These are phyloP conservation scores for Clavispora vitiphila DNA, from an alignment of 805 yeast species.

Conservation along the genomic window DNA sequence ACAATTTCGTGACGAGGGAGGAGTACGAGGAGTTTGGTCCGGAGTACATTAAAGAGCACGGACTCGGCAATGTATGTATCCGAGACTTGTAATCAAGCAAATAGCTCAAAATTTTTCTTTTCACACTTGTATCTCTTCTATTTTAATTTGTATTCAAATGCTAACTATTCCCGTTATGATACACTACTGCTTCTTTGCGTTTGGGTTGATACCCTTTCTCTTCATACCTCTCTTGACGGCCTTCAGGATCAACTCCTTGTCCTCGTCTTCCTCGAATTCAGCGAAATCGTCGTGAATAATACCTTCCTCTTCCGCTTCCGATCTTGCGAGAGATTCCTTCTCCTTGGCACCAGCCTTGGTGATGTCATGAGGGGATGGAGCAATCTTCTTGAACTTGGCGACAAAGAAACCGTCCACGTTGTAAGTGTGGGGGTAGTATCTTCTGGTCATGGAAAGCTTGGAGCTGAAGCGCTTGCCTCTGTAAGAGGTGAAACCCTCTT, in stretches of 20 bases:
- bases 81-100: conserved; percentile 7
- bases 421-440: conserved; percentile 97
- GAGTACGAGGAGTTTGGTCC: conserved; percentile 89
- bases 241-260: conserved; percentile 64
- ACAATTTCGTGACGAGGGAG: conserved; percentile 52
- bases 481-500: conserved; percentile 89
- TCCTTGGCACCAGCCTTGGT: conserved; percentile 86
- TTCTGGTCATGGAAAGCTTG: conserved; percentile 72
- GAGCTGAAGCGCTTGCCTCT: conserved; percentile 90
- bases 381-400: conserved; percentile 91
- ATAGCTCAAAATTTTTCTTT: background rate
- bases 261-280: conserved; percentile 70
- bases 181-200: conserved; percentile 22
- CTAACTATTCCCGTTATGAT: conserved; percentile 2
- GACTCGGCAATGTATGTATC: conserved; percentile 58
- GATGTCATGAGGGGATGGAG: conserved; percentile 78
- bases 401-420: conserved; percentile 98
- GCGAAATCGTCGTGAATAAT: conserved; percentile 85
- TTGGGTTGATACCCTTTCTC: conserved; percentile 72
- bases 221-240: conserved; percentile 60
- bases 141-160: background rate
- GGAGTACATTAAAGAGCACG: conserved; percentile 84
- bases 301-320: conserved; percentile 77
- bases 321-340: conserved; percentile 75
- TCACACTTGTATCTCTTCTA: background rate